Base-by-base conservation (phyloP, 495 filamentous ascomycete genomes). In the Xylaria palmicola region DNA sequence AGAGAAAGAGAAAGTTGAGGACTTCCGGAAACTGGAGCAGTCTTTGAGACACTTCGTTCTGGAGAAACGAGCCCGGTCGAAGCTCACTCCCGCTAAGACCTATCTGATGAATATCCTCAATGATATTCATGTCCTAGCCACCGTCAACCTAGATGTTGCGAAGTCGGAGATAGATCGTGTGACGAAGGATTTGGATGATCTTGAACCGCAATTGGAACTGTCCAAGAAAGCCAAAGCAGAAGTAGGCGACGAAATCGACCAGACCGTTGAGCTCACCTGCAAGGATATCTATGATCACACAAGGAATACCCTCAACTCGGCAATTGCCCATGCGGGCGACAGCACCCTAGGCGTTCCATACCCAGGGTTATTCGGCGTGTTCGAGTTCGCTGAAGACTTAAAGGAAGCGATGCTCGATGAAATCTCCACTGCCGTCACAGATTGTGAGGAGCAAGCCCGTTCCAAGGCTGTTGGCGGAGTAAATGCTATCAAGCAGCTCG, bases 51-150 rank as follows among this genome's bases (percentile, higher is more conserved):
- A 92, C 53, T 98, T 98, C 68, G 94, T 98, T 34, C 86, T 98
- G 47, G 94, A 98, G 68, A 97, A 97, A 77, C 86, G 94, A 48
- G 92, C 94, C 29, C 85, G 91, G 15, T 97, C 93, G 12, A 98
- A 98, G 75, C 83, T 98, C 64, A 94, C 94, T 13, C 94, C 94
- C 20, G 94, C 94, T 1, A 93, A 90, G 74, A 97, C 93, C 4
- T 98, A 98, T 67, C 86, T 98, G n/a, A 79, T 93, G 64, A 98
- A 98, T 70, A 84, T 98, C 40, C 82, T 98, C 43, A 85, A 88
- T 49, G 94, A 98, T 70, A 74, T 98, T 17, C 82, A 90, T 62
- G 85, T 84, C 8, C 79, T 98, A 39, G 93, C 93, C 2, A 84
- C 83, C 0, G 91, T 97, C 67, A 98, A 98, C 74, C 80, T 85